These are phyloP conservation scores for Penicillium sp. DNA, from an alignment of 2,329 filamentous ascomycete genomes.

Conservation along the genomic window DNA sequence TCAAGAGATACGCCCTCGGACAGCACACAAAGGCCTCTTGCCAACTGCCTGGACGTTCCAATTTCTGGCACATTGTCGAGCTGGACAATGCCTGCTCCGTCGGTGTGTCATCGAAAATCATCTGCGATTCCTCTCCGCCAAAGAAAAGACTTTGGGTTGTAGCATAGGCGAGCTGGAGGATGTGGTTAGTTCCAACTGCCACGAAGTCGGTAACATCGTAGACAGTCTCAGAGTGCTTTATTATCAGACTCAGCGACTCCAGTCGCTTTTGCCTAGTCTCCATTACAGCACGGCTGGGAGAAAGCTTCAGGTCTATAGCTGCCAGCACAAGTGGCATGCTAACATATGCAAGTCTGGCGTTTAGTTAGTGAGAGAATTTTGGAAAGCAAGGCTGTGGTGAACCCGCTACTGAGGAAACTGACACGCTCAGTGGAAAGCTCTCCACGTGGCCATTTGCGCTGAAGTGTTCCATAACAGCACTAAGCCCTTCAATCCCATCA, in stretches of 20 bases:
- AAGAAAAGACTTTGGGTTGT: constrained; percentile 28
- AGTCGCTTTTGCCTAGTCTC: constrained; percentile 18
- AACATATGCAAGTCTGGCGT: constrained; percentile 26
- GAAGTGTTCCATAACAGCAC: constrained; percentile 51
- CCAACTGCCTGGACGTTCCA: constrained; percentile 22
- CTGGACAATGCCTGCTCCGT: not conserved
- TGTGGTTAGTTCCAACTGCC: constrained; percentile 25
- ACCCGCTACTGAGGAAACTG: constrained; percentile 23
- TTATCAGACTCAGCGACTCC: constrained; percentile 23
- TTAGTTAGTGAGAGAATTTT: not conserved
- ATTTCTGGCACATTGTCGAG: not conserved
- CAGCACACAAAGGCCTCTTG: constrained; percentile 27
- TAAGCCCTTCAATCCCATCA: constrained; percentile 49
- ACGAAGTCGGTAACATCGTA: constrained; percentile 33
- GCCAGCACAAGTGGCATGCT: constrained; percentile 31
- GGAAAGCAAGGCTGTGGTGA: constrained; percentile 6
- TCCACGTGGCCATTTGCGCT: constrained; percentile 49
- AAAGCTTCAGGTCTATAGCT: constrained; percentile 32
- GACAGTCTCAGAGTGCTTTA: constrained; percentile 24
- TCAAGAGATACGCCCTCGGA: constrained; percentile 29
- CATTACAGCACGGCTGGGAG: constrained; percentile 18
- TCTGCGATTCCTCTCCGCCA: not conserved
- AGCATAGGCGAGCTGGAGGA: constrained; percentile 28
- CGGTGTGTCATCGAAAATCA: not conserved
- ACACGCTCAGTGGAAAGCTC: constrained; percentile 54